Evolutionary conservation across 768 basidiomycete species (phyloP).

Genomic region (Boletus subparvulus): DNA sequence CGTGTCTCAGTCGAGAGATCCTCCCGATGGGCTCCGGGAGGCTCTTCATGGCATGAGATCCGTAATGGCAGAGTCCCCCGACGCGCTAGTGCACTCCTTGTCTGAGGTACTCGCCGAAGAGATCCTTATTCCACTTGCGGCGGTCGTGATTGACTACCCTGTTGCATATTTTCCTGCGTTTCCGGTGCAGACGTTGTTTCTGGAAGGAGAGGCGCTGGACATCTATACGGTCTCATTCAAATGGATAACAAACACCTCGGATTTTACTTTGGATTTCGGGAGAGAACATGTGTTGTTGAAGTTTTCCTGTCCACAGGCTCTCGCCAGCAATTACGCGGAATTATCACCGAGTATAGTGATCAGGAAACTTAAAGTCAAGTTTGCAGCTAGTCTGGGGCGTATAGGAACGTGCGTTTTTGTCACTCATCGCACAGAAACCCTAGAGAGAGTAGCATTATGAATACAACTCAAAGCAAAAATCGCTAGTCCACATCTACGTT

Average conservation of each 20-base stretch:
- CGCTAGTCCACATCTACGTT: slow-evolving; percentile 70
- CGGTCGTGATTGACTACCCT: slow-evolving; percentile 59
- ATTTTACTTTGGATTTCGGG: not conserved
- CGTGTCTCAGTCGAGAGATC: slow-evolving; percentile 10
- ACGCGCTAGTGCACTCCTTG: slow-evolving; percentile 29
- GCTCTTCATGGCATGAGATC: slow-evolving; percentile 10
- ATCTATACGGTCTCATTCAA: slow-evolving; percentile 42
- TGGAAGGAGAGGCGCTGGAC: slow-evolving; percentile 48
- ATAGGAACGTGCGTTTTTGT: slow-evolving; percentile 25
- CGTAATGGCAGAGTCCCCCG: slow-evolving; percentile 6
- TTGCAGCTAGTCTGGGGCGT: slow-evolving; percentile 31
- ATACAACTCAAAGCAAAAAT: not conserved
- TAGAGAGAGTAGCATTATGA: slow-evolving; percentile 51
- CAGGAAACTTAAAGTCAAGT: slow-evolving; percentile 34
- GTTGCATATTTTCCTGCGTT: slow-evolving; percentile 54
- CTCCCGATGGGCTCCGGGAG: slow-evolving; percentile 13
- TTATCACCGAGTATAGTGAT: slow-evolving; percentile 26
- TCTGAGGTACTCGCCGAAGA: slow-evolving; percentile 26
- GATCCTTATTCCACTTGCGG: slow-evolving; percentile 52
- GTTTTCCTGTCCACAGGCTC: slow-evolving; percentile 54
- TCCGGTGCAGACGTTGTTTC: slow-evolving; percentile 35
- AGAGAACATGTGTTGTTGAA: slow-evolving; percentile 45
- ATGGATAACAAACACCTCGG: not conserved
- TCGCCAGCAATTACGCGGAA: slow-evolving; percentile 13
- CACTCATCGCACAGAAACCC: slow-evolving; percentile 35